Evolutionary conservation across 768 basidiomycete genomes (phyloP).

Genomic region (Panellus pusillus): DNA sequence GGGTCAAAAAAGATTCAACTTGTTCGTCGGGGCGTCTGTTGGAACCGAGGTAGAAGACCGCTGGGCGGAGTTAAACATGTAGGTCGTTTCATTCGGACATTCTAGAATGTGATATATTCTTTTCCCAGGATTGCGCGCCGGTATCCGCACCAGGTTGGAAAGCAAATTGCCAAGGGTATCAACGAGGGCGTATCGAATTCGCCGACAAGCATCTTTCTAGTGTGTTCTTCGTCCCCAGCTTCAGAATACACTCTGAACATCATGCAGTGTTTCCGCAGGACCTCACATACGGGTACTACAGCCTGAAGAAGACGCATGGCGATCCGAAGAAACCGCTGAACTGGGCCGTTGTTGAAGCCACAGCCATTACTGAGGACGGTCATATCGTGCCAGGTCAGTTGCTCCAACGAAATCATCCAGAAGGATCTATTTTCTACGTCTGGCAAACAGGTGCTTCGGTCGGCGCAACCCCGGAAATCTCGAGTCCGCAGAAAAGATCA

Average conservation of each 20-base stretch:
- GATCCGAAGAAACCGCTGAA: slow-evolving; percentile 45
- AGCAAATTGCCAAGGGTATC: slow-evolving; percentile 48
- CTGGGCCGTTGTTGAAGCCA: slow-evolving; percentile 53
- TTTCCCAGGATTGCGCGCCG: slow-evolving; percentile 37
- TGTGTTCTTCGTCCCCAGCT: slow-evolving; percentile 22
- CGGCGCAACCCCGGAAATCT: slow-evolving; percentile 50
- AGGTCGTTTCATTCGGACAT: slow-evolving; percentile 9
- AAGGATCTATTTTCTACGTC: neutral
- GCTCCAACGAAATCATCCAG: neutral
- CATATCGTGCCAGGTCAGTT: slow-evolving; percentile 41
- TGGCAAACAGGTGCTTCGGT: slow-evolving; percentile 38
- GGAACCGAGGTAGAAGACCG: slow-evolving; percentile 52
- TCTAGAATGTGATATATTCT: neutral
- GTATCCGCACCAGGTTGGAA: slow-evolving; percentile 52
- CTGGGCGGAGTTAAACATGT: slow-evolving; percentile 50
- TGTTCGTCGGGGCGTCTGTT: slow-evolving; percentile 48
- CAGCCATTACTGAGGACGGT: slow-evolving; percentile 49
- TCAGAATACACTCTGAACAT: neutral
- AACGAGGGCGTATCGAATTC: slow-evolving; percentile 46
- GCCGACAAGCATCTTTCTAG: slow-evolving; percentile 51
- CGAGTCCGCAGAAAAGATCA: slow-evolving; percentile 48
- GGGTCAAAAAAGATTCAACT: slow-evolving; percentile 48
- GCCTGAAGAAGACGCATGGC: slow-evolving; percentile 42
- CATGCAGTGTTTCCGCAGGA: slow-evolving; percentile 49
- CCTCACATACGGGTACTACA: slow-evolving; percentile 48